These are phyloP conservation scores for sunflower (Helianthus annuus) DNA, from an alignment of 129 eudicot genomes.

Conservation along the genomic window HanXRQr2.0-SUNRISE NC_035437.2:176638922-176639421, in stretches of 20 bases:
- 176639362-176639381: conserved; percentile 84
- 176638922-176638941: conserved; percentile 98
- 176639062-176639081: conserved; percentile 43
- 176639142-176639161: background rate
- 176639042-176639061: conserved; percentile 64
- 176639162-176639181: background rate
- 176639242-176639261: background rate
- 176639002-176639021: conserved; percentile 66
- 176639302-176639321: conserved; percentile 84
- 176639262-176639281: conserved; percentile 59
- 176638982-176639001: conserved; percentile 95
- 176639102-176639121: background rate
- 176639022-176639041: conserved; percentile 79
- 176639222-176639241: no score
- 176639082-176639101: background rate
- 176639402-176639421: conserved; percentile 71
- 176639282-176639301: conserved; percentile 57
- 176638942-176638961: conserved; percentile 97
- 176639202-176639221: background rate
- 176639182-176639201: background rate
- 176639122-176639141: background rate
- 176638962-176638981: conserved; percentile 98
- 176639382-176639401: conserved; percentile 90
- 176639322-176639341: conserved; percentile 88
- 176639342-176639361: conserved; percentile 87